phyloP scores from a whole-genome alignment of 2,329 filamentous ascomycete genomes.

The Verticillium nonalfalfae region DNA sequence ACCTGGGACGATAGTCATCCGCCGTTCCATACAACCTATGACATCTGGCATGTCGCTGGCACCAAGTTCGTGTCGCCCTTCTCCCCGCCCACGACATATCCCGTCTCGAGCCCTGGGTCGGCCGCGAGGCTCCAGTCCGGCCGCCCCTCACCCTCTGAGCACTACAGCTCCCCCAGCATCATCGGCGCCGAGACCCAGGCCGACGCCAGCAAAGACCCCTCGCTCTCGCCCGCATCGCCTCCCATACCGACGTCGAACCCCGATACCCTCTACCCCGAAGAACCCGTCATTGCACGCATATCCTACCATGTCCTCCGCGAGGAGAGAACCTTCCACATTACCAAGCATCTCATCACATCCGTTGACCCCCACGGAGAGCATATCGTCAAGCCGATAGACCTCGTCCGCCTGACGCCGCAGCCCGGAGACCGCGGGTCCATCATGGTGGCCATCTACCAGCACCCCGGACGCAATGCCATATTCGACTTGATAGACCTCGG shows the following conservation, averaged over 20 bases:
- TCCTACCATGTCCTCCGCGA: constrained; percentile 78
- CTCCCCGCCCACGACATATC: constrained; percentile 36
- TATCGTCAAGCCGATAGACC: constrained; percentile 74
- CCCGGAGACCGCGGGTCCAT: constrained; percentile 65
- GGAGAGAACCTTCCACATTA: constrained; percentile 81
- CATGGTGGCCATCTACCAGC: constrained; percentile 74
- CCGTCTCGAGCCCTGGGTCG: constrained; percentile 36
- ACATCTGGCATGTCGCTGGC: constrained; percentile 78
- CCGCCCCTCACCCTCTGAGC: constrained; percentile 36
- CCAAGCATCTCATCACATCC: constrained; percentile 63
- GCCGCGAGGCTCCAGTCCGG: constrained; percentile 33
- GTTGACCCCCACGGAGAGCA: constrained; percentile 69
- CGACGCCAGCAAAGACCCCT: constrained; percentile 32
- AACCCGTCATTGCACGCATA: constrained; percentile 71
- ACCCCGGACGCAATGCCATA: constrained; percentile 69
- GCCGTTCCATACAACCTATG: constrained; percentile 66
- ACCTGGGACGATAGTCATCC: constrained; percentile 63
- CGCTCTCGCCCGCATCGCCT: constrained; percentile 27
- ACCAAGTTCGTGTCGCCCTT: constrained; percentile 49
- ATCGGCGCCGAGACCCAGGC: constrained; percentile 15
- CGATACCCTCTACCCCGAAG: constrained; percentile 51
- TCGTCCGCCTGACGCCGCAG: constrained; percentile 63
- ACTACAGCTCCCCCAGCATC: constrained; percentile 24
- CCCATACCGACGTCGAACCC: constrained; percentile 26
- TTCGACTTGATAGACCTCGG: constrained; percentile 68